Evolutionary conservation across 352 stramenopile genomes (phyloP), one percentile per base, ranked within the genome.

Genomic region (Phytophthora ramorum): DNA sequence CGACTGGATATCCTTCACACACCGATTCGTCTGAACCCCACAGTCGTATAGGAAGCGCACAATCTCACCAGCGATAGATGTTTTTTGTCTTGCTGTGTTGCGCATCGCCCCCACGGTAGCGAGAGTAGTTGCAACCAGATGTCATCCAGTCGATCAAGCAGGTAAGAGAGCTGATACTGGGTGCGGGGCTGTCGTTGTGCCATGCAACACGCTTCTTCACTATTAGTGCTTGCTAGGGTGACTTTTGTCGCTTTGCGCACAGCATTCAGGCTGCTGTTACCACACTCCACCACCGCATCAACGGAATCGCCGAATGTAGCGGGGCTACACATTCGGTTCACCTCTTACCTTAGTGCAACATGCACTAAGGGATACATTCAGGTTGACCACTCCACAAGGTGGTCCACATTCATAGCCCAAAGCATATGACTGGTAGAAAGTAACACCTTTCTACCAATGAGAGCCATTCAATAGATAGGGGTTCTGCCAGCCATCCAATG

Each of bases 111-210:
- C 61, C 67, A 34, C 67, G 52, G 47, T 63, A 75, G 20, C 34
- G 19, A 19, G 24, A 38, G 35, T 71, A 75, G 52, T 75, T 75
- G 1, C 7, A 48, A 2, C 61, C 67, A 1, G 60, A 63, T 3
- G 67, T 71, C 4, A 67, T 16, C 60, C 60, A 67, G 22, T 75
- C 56, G 30, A 71, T 51, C 10, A 75, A 40, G 17, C 55, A 75
- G 17, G 44, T 65, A 0, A 71, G 2, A 1, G 67, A 75, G 53
- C 56, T 75, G n/a, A 48, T 48, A 48, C 17, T 30, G 2, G 37
- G 37, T 16, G 51, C 50, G n/a, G 49, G 49, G 16, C 49, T 34
- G 20, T 56, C 49, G 10, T 56, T 46, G 35, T 56, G 49, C 49
- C 49, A 56, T 13, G 49, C 32, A 19, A 56, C 30, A 26, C 49